Percentiles rank a stretch among this genome's conserved stretches.
These are phyloP conservation scores for Hemisphaericaspora subhashii DNA, from an alignment of 1,139 yeast species.

Conservation along the genomic window DNA sequence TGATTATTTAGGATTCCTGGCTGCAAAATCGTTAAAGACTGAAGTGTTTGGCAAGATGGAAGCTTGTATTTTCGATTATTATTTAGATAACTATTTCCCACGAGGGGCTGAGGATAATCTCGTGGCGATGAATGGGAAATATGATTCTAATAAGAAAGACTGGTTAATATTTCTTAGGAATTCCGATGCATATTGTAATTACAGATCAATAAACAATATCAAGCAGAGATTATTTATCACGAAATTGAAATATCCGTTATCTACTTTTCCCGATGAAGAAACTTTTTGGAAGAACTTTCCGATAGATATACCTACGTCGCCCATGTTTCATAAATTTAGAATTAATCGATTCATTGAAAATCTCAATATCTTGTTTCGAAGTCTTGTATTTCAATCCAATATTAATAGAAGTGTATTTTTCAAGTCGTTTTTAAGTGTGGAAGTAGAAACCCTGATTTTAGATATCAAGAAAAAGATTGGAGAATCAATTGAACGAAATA, in stretches of 20 bases:
- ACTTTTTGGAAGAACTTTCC: constrained; percentile 40
- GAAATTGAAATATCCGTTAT: constrained; percentile 34
- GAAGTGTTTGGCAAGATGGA: constrained; percentile 44
- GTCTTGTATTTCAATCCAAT: constrained; percentile 30
- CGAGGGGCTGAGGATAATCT: constrained; percentile 13
- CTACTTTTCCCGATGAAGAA: constrained; percentile 40
- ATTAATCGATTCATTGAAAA: constrained; percentile 50
- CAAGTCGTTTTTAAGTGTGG: constrained; percentile 10
- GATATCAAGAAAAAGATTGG: constrained; percentile 31
- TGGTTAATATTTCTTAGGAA: constrained; percentile 35
- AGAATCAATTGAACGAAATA: constrained; percentile 18
- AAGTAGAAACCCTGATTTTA: constrained; percentile 30
- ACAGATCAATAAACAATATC: constrained; percentile 42
- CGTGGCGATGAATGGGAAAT: constrained; percentile 38
- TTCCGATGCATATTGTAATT: constrained; percentile 17
- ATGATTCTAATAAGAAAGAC: constrained; percentile 30
- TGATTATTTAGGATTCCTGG: constrained; percentile 40
- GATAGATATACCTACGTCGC: constrained; percentile 27
- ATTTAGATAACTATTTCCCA: constrained; percentile 29
- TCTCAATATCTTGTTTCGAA: constrained; percentile 47
- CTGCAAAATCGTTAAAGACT: constrained; percentile 25
- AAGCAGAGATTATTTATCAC: constrained; percentile 32
- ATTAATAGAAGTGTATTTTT: constrained; percentile 17
- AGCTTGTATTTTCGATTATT: constrained; percentile 40
- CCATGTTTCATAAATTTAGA: constrained; percentile 34